phyloP scores from a whole-genome alignment of 352 stramenopile genomes.

The Phytophthora boehmeriae region DNA sequence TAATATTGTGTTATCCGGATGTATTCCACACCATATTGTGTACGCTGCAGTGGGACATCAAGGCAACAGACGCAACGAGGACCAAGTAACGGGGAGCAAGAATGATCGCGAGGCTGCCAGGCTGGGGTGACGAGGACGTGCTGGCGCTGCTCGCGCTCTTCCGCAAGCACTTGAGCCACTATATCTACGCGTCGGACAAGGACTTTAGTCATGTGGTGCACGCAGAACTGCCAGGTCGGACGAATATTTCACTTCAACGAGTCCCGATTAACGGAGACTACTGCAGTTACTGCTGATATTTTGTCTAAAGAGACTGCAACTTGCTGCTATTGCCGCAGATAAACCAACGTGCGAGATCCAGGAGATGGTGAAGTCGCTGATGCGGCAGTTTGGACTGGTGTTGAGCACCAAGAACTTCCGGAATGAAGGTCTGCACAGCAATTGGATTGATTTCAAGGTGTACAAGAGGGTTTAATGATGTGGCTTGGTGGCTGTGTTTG shows the following conservation, averaged over 20 bases:
- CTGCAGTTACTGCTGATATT: constrained; percentile 14
- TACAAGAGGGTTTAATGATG: constrained; percentile 1
- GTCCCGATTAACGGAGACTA: neutral
- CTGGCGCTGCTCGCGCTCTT: constrained; percentile 56
- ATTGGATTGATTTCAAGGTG: neutral
- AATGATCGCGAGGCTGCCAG: constrained; percentile 39
- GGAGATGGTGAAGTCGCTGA: constrained; percentile 54
- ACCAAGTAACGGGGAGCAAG: constrained; percentile 11
- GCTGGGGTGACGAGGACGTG: constrained; percentile 63
- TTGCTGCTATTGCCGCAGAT: constrained; percentile 20
- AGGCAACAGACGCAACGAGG: constrained; percentile 3
- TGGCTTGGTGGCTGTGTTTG: constrained; percentile 1
- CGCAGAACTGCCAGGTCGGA: constrained; percentile 44
- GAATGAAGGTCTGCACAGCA: constrained; percentile 49
- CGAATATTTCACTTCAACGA: neutral
- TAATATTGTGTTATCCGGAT: too few relatives aligned
- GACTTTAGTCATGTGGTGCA: constrained; percentile 50
- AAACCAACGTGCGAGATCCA: constrained; percentile 44
- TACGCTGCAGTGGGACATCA: neutral
- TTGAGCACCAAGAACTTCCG: constrained; percentile 74
- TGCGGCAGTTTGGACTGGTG: constrained; percentile 62
- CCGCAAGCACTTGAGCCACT: constrained; percentile 55
- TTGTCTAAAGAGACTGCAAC: neutral
- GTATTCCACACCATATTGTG: too few relatives aligned
- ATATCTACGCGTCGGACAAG: constrained; percentile 61